Percentiles rank a stretch among this genome's conserved stretches.
Evolutionary conservation across 2,329 filamentous ascomycete genomes (phyloP).

Genomic region (Arachnopeziza araneosa): DNA sequence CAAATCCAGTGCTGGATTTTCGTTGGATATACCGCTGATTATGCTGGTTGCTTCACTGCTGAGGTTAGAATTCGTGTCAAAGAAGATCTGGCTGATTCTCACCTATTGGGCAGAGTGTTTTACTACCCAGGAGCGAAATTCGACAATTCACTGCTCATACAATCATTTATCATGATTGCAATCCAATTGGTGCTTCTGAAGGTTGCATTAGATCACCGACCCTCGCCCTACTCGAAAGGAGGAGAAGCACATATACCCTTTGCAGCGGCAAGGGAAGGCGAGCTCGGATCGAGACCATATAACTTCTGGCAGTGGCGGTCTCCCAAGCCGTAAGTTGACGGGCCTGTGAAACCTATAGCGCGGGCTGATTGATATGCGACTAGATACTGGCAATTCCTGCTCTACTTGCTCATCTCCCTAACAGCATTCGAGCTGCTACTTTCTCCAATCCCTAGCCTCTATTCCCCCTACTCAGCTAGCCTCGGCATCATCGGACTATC

Average conservation of each 20-base stretch:
- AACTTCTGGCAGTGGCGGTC: slow-evolving; percentile 80
- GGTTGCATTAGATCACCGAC: slow-evolving; percentile 63
- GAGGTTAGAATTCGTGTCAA: slow-evolving; percentile 39
- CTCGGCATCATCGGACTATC: slow-evolving; percentile 72
- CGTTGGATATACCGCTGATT: slow-evolving; percentile 65
- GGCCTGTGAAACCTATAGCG: background rate
- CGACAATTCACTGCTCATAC: slow-evolving; percentile 57
- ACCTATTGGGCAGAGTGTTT: slow-evolving; percentile 48
- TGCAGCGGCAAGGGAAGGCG: slow-evolving; percentile 34
- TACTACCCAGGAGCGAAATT: slow-evolving; percentile 65
- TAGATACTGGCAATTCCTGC: slow-evolving; percentile 73
- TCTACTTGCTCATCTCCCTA: slow-evolving; percentile 59
- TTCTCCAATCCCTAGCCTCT: slow-evolving; percentile 50
- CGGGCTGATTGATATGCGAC: background rate
- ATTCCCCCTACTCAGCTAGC: slow-evolving; percentile 57
- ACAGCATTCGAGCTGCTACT: slow-evolving; percentile 63
- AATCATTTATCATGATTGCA: slow-evolving; percentile 59
- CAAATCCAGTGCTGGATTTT: slow-evolving; percentile 63
- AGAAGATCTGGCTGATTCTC: background rate
- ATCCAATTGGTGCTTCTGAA: slow-evolving; percentile 61
- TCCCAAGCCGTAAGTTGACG: slow-evolving; percentile 50
- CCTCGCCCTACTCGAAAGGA: slow-evolving; percentile 51
- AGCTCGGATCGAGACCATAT: slow-evolving; percentile 53
- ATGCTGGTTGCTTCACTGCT: slow-evolving; percentile 65
- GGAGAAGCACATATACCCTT: slow-evolving; percentile 60